A percentile compares a stretch with the other conserved stretches of the same genome.
Conservation (phyloP, 2,329 filamentous ascomycete genomes). For the Hirsutella thompsonii region DNA sequence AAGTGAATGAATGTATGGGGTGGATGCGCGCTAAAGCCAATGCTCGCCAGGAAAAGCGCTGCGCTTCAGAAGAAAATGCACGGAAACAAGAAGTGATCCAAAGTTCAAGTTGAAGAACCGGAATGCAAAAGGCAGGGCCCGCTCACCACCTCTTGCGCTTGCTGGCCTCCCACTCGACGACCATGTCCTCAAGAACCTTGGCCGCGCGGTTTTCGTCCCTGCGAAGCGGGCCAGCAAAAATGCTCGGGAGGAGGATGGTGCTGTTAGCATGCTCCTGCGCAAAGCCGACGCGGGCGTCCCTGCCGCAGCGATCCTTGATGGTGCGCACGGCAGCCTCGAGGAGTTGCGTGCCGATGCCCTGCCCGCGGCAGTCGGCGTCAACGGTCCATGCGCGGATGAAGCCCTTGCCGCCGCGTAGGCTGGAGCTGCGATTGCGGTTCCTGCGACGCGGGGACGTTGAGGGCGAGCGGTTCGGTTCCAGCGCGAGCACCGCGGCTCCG, state of each 20-base stretch:
- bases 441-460: slow-evolving; percentile 12
- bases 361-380: slow-evolving; percentile 50
- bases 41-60: too few species aligned
- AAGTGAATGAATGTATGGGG: slow-evolving; percentile 7
- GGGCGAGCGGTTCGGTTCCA: slow-evolving; percentile 32
- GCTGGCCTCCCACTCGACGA: slow-evolving; percentile 33
- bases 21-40: background rate
- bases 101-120: slow-evolving; percentile 4
- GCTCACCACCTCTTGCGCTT: slow-evolving; percentile 31
- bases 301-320: slow-evolving; percentile 55
- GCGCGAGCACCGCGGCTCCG: slow-evolving; percentile 55
- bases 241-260: slow-evolving; percentile 43
- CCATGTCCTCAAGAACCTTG: slow-evolving; percentile 34
- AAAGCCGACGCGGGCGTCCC: slow-evolving; percentile 56
- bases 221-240: slow-evolving; percentile 50
- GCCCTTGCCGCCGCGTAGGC: slow-evolving; percentile 46
- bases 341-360: slow-evolving; percentile 60
- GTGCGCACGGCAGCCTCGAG: slow-evolving; percentile 59
- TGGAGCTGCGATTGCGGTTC: slow-evolving; percentile 24
- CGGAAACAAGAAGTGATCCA: too few species aligned
- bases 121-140: too few species aligned
- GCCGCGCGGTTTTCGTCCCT: slow-evolving; percentile 45
- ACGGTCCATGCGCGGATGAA: slow-evolving; percentile 79
- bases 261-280: slow-evolving; percentile 69
- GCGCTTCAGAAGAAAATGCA: too few species aligned